Percentiles rank a stretch among this genome's conserved stretches.
phyloP scores from a whole-genome alignment of 768 basidiomycete genomes.

The Lenzites betulinus region DNA sequence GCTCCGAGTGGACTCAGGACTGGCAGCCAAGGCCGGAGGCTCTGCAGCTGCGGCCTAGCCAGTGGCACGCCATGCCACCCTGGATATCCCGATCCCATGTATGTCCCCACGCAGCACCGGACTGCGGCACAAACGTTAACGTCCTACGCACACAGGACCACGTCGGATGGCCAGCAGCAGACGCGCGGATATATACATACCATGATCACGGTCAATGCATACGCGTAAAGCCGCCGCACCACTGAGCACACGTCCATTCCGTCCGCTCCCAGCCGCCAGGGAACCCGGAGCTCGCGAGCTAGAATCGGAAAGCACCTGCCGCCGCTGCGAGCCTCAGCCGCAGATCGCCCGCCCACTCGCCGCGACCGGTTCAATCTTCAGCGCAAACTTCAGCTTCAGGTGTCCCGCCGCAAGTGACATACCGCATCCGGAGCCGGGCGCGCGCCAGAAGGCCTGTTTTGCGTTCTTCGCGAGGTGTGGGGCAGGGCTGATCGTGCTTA shows the following conservation, averaged over 20 bases:
- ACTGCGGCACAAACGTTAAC: too few species aligned
- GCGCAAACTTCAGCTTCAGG: not conserved
- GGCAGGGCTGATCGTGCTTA: not conserved
- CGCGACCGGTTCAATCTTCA: too few species aligned
- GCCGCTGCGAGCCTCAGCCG: not conserved
- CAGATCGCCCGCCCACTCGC: conserved; percentile 1
- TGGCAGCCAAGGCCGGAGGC: not conserved
- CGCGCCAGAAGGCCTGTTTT: too few species aligned
- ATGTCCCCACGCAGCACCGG: too few species aligned
- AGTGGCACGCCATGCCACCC: too few species aligned
- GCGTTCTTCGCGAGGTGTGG: too few species aligned
- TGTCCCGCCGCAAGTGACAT: not conserved
- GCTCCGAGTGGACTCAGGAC: too few species aligned
- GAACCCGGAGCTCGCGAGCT: too few species aligned
- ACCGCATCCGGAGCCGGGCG: too few species aligned
- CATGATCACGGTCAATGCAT: not conserved
- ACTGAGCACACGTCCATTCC: conserved; percentile 8
- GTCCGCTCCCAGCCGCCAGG: not conserved
- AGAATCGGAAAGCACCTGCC: not conserved
- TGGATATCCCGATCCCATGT: too few species aligned
- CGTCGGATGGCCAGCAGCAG: not conserved
- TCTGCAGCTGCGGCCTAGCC: not conserved
- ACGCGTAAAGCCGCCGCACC: conserved; percentile 2
- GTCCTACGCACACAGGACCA: too few species aligned
- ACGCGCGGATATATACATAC: not conserved